Evolutionary conservation across 2,329 filamentous ascomycete species (phyloP).

Genomic region (Cladophialophora immunda): DNA sequence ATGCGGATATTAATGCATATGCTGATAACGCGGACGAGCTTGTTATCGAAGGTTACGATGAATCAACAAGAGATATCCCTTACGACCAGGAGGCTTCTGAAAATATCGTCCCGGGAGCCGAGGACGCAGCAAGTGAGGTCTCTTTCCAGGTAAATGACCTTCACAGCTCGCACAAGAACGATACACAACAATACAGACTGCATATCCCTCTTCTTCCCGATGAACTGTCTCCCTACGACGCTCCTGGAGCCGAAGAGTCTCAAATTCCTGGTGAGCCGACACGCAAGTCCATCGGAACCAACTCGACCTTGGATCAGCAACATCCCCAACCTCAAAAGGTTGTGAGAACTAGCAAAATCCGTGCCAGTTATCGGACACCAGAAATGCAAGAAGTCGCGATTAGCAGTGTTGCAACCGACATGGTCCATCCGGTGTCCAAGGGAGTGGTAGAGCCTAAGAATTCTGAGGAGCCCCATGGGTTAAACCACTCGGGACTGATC

Average conservation of each 20-base stretch:
- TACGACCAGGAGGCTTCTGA: conserved; percentile 16
- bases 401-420: not conserved
- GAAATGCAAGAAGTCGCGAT: not conserved
- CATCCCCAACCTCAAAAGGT: conserved; percentile 17
- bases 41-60: not conserved
- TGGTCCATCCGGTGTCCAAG: not conserved
- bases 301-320: conserved; percentile 19
- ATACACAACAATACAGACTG: not conserved
- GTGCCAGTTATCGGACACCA: not conserved
- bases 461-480: not conserved
- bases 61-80: not conserved
- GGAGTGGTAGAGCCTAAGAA: not conserved
- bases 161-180: not conserved
- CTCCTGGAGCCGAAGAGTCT: conserved; percentile 5
- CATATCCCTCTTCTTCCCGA: conserved; percentile 17
- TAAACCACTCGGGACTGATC: not conserved
- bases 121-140: conserved; percentile 1
- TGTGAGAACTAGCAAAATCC: conserved; percentile 18
- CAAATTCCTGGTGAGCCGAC: not conserved
- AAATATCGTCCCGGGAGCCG: conserved; percentile 10
- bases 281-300: conserved; percentile 22
- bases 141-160: not conserved
- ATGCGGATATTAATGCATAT: not conserved
- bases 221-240: not conserved
- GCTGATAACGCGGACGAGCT: not conserved